These are phyloP conservation scores for Lasiosphaeris hirsuta DNA, from an alignment of 495 filamentous ascomycete species.

Conservation along the genomic window DNA sequence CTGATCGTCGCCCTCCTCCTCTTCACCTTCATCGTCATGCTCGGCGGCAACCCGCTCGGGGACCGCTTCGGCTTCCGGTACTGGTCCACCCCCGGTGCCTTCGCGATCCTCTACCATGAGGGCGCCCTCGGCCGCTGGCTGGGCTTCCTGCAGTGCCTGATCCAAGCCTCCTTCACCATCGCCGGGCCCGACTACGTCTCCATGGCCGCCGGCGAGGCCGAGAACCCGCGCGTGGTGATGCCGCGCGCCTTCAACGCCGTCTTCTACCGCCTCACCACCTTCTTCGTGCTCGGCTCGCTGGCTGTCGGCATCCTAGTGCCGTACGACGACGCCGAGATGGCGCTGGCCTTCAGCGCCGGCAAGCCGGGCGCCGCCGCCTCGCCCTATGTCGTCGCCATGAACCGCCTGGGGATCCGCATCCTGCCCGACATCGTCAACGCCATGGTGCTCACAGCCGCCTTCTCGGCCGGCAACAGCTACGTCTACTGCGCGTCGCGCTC, in stretches of 20 bases:
- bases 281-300: slow-evolving; percentile 72
- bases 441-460: slow-evolving; percentile 68
- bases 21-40: slow-evolving; percentile 72
- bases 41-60: slow-evolving; percentile 65
- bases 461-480: slow-evolving; percentile 83
- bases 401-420: slow-evolving; percentile 61
- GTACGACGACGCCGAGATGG: slow-evolving; percentile 51
- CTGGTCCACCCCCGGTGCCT: slow-evolving; percentile 71
- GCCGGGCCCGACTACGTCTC: slow-evolving; percentile 78
- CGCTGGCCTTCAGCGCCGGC: slow-evolving; percentile 49
- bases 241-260: slow-evolving; percentile 73
- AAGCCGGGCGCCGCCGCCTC: slow-evolving; percentile 64
- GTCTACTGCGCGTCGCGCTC: slow-evolving; percentile 76
- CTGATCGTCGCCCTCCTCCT: slow-evolving; percentile 64
- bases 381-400: slow-evolving; percentile 87
- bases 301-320: slow-evolving; percentile 67
- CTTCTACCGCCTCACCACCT: slow-evolving; percentile 69
- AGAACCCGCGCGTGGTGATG: slow-evolving; percentile 63
- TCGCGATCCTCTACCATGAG: slow-evolving; percentile 56
- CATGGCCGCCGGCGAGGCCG: slow-evolving; percentile 72
- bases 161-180: slow-evolving; percentile 75
- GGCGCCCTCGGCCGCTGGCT: slow-evolving; percentile 65
- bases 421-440: slow-evolving; percentile 81
- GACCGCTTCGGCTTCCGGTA: slow-evolving; percentile 73
- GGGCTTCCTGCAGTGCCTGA: slow-evolving; percentile 67